Evolutionary conservation across 2,329 filamentous ascomycete genomes (phyloP), one percentile per base, ranked within the genome.

Genomic region (Venturia aucupariae): DNA sequence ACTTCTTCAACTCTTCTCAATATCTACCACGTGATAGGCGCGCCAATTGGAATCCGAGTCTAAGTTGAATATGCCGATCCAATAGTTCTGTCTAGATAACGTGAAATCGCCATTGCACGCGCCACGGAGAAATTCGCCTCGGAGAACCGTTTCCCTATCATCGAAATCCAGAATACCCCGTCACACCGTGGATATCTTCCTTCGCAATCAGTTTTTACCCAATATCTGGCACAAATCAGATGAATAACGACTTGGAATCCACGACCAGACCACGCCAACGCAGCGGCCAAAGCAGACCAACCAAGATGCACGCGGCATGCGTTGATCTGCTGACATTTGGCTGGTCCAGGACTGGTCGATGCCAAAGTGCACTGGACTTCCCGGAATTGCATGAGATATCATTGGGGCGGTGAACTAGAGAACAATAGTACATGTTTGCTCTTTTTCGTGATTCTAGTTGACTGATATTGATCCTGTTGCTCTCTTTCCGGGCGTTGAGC

Each of bases 91-190:
- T n/a, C n/a, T n/a, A n/a, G n/a, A n/a, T n/a, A n/a, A n/a, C n/a
- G n/a, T n/a, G n/a, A n/a, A n/a, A n/a, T n/a, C n/a, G n/a, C n/a
- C n/a, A n/a, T n/a, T n/a, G n/a, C n/a, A n/a, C 44, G n/a, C 22
- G 46, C 46, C 46, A 48, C 51, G 51, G 51, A 55, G 51, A 55
- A 55, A n/a, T 13, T 32, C 51, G 51, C 51, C 51, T 55, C 51
- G 51, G 51, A 55, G 30, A 55, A 55, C 51, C 51, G 15, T 4
- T 32, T 19, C 30, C 51, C 35, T 55, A 55, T 55, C 51, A 32
- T 19, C 15, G 51, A 55, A 13, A 32, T 35, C 51, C 51, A 32
- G n/a, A 55, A 55, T 13, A 32, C 24, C 4, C 32, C 32, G 32
- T 35, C 27, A 35, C n/a, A 51, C 22, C 46, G 5, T 51, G 4